Base-by-base conservation (phyloP, 1,139 yeast genomes). In the Suhomyces panamericanus region DNA sequence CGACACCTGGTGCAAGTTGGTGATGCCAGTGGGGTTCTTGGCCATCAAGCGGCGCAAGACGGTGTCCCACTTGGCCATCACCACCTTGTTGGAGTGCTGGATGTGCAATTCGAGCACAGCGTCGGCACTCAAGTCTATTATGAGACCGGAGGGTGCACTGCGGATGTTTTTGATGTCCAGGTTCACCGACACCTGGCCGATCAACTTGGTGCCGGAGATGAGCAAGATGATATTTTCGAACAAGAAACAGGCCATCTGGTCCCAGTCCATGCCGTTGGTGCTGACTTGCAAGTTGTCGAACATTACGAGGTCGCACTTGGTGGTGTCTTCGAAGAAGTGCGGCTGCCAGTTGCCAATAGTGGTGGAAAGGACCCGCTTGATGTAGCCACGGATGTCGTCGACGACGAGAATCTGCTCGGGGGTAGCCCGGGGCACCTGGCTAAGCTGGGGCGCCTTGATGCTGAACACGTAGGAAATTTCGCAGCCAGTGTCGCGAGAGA, bases 1-100 rank as follows among this genome's bases (percentile, higher is more conserved):
- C 1, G 86, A 76, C 48, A 80, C 60, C 54, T 78, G 81, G 36
- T 64, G 65, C 24, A 77, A 52, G 8, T 78, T 73, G 2, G 75
- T 60, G 1, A 51, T 50, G 13, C 49, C 45, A 3, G 57, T 43
- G 7, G 46, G 46, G 9, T 49, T 49, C 9, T 44, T 43, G 16
- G 48, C 41, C 35, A 54, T 45, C n/a, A 56, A 41, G 39, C 60
- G 54, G 47, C 57, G 44, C 43, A 69, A 46, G 47, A 58, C 55
- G 41, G 63, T 58, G 45, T 67, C 56, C 78, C 83, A 78, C 55
- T 77, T 77, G 15, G 64, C 56, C 5, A 69, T 57, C 1, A 75
- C 57, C 12, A 76, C 58, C 14, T 62, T 63, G 39, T 69, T 68
- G 11, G 54, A 55, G 27, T 72, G 67, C 29, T 59, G 56, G 2